Evolutionary conservation across 2,329 filamentous ascomycete species (phyloP).

Genomic region (Polychaeton citri): DNA sequence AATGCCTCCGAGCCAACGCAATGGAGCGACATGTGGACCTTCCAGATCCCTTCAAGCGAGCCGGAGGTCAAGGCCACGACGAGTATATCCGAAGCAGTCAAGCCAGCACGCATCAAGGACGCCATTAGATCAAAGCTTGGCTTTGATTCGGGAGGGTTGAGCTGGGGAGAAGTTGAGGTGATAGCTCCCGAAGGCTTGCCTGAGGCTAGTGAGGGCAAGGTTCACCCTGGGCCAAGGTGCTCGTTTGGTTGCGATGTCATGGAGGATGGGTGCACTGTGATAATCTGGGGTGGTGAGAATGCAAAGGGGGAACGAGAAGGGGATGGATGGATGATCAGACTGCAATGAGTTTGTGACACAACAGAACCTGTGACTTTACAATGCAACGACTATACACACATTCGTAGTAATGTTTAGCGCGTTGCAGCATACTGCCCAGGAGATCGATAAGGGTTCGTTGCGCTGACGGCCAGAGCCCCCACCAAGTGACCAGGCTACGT

Average conservation of each 20-base stretch:
- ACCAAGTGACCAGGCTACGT: no score
- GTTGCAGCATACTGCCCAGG: no score
- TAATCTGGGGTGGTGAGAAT: slow-evolving; percentile 31
- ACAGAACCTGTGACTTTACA: no score
- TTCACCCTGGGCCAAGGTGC: slow-evolving; percentile 31
- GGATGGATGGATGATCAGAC: slow-evolving; percentile 31
- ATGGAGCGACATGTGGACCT: slow-evolving; percentile 31
- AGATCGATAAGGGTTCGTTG: no score
- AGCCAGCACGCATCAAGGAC: slow-evolving; percentile 33
- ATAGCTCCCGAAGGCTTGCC: slow-evolving; percentile 21
- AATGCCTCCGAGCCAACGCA: slow-evolving; percentile 7
- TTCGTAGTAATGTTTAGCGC: no score
- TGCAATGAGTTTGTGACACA: slow-evolving; percentile 20
- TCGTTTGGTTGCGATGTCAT: slow-evolving; percentile 27
- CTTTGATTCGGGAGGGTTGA: slow-evolving; percentile 25
- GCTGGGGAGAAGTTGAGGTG: slow-evolving; percentile 30
- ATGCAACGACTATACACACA: no score
- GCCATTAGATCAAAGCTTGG: slow-evolving; percentile 27
- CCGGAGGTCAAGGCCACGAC: slow-evolving; percentile 14
- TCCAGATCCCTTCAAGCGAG: slow-evolving; percentile 27
- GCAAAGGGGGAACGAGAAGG: slow-evolving; percentile 29
- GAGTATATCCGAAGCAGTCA: slow-evolving; percentile 18
- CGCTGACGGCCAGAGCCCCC: no score
- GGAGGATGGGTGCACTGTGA: slow-evolving; percentile 23
- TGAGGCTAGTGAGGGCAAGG: slow-evolving; percentile 24